Base-by-base conservation (phyloP, 192 early-diverging fungal genomes). In the Gryganskiella cystojenkinii region DNA sequence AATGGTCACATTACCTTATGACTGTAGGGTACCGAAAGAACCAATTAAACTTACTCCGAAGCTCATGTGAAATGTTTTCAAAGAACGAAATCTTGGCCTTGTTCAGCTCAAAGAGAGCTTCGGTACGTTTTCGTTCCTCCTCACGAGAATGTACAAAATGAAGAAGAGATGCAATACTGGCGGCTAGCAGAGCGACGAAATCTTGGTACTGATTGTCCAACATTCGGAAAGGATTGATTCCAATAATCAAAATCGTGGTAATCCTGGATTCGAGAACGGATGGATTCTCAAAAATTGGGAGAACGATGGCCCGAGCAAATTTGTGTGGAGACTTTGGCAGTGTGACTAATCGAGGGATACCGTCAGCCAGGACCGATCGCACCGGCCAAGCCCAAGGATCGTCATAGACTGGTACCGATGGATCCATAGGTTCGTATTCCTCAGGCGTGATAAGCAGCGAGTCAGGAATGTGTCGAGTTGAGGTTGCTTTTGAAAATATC, bases 31-130 rank as follows among this genome's bases (percentile, higher is more conserved):
- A n/a, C n/a, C n/a, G n/a, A n/a, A n/a, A n/a, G n/a, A n/a, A n/a
- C n/a, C n/a, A n/a, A n/a, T n/a, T n/a, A n/a, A 44, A 66, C 61
- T 44, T 79, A 82, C 81, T 89, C 49, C 84, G 44, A 14, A 84
- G 53, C 49, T 84, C 83, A 33, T 85, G 83, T 7, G 73, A 80
- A 7, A 82, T 57, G 50, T 79, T 79, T 33, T 82, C 74, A 54
- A 82, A 82, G 44, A 82, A 82, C 3, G 68, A 65, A 24, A 82
- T 79, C 51, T 82, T 82, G 53, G 73, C 68, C 11, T 67, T 61
- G 51, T 82, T 82, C 37, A 82, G 43, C 61, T 78, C 81, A 30
- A 55, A 71, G 37, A 79, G 45, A 1, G 76, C 66, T 28, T 79
- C 70, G 0, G 60, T 61, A 22, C 71, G 71, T 49, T 73, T 64